Evolutionary conservation across 805 yeast species (phyloP), one percentile per base, ranked within the genome.

Genomic region (Cyberlindnera maclurae): DNA sequence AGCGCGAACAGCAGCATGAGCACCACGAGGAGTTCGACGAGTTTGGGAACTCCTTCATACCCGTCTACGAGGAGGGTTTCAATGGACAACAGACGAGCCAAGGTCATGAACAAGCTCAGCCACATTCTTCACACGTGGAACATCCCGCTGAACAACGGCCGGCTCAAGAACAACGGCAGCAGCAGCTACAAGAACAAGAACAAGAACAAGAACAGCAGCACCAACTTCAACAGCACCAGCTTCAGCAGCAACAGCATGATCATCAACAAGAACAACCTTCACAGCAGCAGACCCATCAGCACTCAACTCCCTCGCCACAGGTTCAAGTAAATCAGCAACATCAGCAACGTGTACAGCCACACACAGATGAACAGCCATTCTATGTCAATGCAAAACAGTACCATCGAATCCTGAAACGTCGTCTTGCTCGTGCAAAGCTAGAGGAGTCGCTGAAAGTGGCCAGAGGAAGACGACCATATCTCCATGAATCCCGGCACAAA

Each of bases 341-440:
- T n/a, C 40, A 17, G 31, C 26, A 29, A 20, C 16, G 15, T 17
- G 15, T 13, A 20, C 12, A 24, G 12, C 15, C 15, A 16, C 16
- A 31, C n/a, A 54, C 64, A 3, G 58, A 54, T 1, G 96, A 89
- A 56, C 96, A 90, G 60, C 98, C 97, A 1, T 88, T 88, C 55
- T 93, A 93, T 54, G 98, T 93, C 31, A 93, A 93, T 59, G 98
- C 98, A 9, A 93, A 93, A 60, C 99, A 93, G 55, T 93, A 93
- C 53, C 96, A 93, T 54, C 77, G 99, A 32, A 93, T 93, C 13
- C 64, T 93, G 50, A 93, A 93, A 59, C 73, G 99, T 55, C 75
- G 99, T 51, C 73, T 88, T 31, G 97, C 98, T 0, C 70, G 98
- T 38, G 97, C 97, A 5, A 83, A 80, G 59, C 70, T 93, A 29